These are phyloP conservation scores for Leccinum proximum DNA, from an alignment of 1,284 basidiomycete species.

Conservation along the genomic window DNA sequence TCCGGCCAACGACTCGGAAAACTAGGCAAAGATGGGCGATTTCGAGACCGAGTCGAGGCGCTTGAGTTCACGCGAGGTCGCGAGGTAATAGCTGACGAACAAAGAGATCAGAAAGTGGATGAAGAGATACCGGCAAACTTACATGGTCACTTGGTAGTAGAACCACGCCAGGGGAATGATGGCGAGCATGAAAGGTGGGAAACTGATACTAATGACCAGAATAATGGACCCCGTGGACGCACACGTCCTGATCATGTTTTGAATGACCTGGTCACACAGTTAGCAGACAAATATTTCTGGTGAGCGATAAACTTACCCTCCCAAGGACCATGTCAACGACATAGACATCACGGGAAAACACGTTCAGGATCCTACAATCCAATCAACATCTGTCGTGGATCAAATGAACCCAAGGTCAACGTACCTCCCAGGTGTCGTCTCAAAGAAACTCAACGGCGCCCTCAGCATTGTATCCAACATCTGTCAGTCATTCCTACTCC, in stretches of 20 bases:
- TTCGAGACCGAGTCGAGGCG: conserved; percentile 89
- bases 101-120: conserved; percentile 1
- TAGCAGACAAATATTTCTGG: neutral
- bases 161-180: conserved; percentile 75
- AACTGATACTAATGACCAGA: conserved; percentile 75
- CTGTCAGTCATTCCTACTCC: conserved; percentile 32
- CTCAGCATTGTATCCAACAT: conserved; percentile 79
- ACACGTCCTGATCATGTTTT: conserved; percentile 61
- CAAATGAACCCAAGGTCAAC: conserved; percentile 11
- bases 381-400: neutral
- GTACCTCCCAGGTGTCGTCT: conserved; percentile 78
- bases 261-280: conserved; percentile 48
- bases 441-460: conserved; percentile 87
- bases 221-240: conserved; percentile 71
- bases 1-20: conserved; percentile 85
- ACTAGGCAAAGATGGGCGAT: conserved; percentile 91
- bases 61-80: conserved; percentile 68
- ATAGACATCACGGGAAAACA: conserved; percentile 93
- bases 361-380: conserved; percentile 64
- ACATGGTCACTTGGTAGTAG: conserved; percentile 79
- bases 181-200: conserved; percentile 81
- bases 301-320: conserved; percentile 38
- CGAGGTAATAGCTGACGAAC: conserved; percentile 46
- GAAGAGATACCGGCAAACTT: conserved; percentile 14
- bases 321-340: conserved; percentile 86